phyloP scores from a whole-genome alignment of 2,329 filamentous ascomycete species.

The Talaromyces pinophilus region DNA sequence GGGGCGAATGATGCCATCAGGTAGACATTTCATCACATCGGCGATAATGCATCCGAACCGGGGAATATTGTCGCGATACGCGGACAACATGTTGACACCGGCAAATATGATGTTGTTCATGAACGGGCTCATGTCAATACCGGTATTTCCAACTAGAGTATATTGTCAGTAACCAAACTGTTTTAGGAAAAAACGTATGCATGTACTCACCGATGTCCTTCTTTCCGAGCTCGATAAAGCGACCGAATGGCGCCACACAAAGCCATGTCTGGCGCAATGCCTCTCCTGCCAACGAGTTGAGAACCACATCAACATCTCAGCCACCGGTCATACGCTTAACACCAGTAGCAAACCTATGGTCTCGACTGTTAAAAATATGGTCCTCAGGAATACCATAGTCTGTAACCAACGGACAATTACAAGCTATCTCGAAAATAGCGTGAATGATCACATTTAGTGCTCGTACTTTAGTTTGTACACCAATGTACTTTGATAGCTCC shows the following conservation, averaged over 20 bases:
- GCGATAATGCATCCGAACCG: not conserved
- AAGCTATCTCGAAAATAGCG: too few relatives aligned
- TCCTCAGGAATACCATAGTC: not conserved
- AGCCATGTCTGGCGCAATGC: not conserved
- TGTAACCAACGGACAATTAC: too few relatives aligned
- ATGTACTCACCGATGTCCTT: not conserved
- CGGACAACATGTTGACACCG: not conserved
- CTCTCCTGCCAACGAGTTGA: not conserved
- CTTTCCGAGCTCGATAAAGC: not conserved
- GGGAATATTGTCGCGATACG: not conserved
- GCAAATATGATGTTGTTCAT: constrained; percentile 1
- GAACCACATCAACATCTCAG: not conserved
- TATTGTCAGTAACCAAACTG: not conserved
- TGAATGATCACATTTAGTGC: too few relatives aligned
- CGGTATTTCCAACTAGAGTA: not conserved
- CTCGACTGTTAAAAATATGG: not conserved
- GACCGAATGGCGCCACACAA: not conserved
- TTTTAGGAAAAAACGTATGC: not conserved
- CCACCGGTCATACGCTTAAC: not conserved
- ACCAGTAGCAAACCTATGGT: not conserved
- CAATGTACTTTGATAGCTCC: too few relatives aligned
- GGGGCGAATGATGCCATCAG: constrained; percentile 11
- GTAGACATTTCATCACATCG: not conserved
- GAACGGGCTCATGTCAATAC: not conserved
- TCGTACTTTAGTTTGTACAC: too few relatives aligned